phyloP scores from a whole-genome alignment of 2,329 filamentous ascomycete genomes.

The Penicillium frequentans region DNA sequence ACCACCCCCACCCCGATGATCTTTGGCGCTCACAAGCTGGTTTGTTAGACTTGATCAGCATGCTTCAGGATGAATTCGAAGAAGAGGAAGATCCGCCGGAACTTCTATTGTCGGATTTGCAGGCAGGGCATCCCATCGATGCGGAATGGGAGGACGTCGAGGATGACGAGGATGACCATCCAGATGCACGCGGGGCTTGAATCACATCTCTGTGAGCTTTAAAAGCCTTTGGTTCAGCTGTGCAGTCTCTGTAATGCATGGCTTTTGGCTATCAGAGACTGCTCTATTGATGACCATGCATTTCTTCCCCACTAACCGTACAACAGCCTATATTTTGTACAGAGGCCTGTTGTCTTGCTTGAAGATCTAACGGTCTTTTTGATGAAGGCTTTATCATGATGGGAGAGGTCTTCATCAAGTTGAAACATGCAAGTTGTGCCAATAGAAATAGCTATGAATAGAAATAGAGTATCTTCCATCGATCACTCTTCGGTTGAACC shows the following conservation, averaged over 20 bases:
- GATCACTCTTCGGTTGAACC: too few species aligned
- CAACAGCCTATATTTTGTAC: not conserved
- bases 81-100: constrained; percentile 12
- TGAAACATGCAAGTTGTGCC: not conserved
- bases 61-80: constrained; percentile 26
- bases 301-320: not conserved
- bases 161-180: not conserved
- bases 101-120: constrained; percentile 1
- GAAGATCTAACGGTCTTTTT: not conserved
- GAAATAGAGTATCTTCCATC: not conserved
- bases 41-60: constrained; percentile 26
- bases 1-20: constrained; percentile 14
- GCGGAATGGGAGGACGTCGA: constrained; percentile 19
- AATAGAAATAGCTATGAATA: not conserved
- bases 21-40: constrained; percentile 21
- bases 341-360: not conserved
- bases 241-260: not conserved
- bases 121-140: not conserved
- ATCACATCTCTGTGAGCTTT: not conserved
- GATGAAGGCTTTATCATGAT: not conserved
- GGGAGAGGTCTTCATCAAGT: not conserved
- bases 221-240: not conserved
- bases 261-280: not conserved
- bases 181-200: not conserved
- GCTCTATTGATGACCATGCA: not conserved